Conservation (phyloP, 1,284 basidiomycete species). For the Ustilago loliicola region DNA sequence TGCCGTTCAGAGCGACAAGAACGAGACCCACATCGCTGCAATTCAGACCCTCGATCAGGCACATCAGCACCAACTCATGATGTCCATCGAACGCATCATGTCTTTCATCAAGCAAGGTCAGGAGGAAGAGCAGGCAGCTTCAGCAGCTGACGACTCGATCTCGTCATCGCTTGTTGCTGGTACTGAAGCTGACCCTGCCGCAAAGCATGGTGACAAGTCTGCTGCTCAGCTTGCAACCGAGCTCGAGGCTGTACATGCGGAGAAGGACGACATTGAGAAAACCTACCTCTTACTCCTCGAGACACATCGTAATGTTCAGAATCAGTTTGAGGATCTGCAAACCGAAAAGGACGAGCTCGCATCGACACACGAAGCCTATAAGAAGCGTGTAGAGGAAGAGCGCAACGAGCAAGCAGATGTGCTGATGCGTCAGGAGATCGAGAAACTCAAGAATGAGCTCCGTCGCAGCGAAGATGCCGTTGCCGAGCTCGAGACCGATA, state of each 20-base stretch:
- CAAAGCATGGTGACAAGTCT: slow-evolving; percentile 33
- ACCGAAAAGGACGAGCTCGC: slow-evolving; percentile 48
- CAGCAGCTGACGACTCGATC: slow-evolving; percentile 29
- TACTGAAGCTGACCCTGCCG: slow-evolving; percentile 2
- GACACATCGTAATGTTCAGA: slow-evolving; percentile 81
- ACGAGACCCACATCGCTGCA: slow-evolving; percentile 83
- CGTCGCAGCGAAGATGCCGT: slow-evolving; percentile 60
- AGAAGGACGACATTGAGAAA: slow-evolving; percentile 77
- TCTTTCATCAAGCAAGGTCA: slow-evolving; percentile 35
- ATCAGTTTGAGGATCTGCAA: slow-evolving; percentile 72
- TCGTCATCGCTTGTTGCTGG: slow-evolving; percentile 13
- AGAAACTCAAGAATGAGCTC: slow-evolving; percentile 55
- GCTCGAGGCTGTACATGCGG: slow-evolving; percentile 74
- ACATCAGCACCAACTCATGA: slow-evolving; percentile 86
- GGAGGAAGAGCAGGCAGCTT: slow-evolving; percentile 26
- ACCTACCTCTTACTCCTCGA: slow-evolving; percentile 81
- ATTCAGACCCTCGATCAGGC: slow-evolving; percentile 83
- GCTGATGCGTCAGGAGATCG: slow-evolving; percentile 58
- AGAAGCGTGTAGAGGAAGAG: slow-evolving; percentile 52
- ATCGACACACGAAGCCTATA: slow-evolving; percentile 39
- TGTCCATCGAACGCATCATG: slow-evolving; percentile 72
- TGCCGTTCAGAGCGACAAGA: slow-evolving; percentile 82
- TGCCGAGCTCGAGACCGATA: slow-evolving; percentile 59
- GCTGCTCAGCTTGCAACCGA: slow-evolving; percentile 75
- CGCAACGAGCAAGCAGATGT: slow-evolving; percentile 55